phyloP scores from a whole-genome alignment of 2,329 filamentous ascomycete species.

The Epicoccum sorghinum region DNA sequence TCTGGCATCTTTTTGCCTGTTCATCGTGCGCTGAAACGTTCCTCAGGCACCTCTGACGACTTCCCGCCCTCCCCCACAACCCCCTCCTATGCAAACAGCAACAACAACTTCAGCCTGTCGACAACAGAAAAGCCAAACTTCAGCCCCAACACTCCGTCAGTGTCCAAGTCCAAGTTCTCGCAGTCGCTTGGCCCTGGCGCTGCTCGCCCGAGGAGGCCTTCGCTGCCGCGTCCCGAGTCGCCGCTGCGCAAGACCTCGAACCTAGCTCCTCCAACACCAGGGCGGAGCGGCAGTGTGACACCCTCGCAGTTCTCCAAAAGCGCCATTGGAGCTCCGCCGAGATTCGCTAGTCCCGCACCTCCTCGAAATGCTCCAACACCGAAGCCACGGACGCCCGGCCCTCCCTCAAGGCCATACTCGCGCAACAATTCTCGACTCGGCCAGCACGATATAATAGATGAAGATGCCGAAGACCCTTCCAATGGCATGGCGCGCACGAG shows the following conservation, averaged over 20 bases:
- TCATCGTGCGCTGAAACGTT: slow-evolving; percentile 75
- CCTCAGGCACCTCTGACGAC: slow-evolving; percentile 60
- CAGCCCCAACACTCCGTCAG: slow-evolving; percentile 59
- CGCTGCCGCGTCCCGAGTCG: slow-evolving; percentile 86
- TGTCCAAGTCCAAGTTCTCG: slow-evolving; percentile 86
- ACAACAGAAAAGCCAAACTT: slow-evolving; percentile 56
- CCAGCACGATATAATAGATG: slow-evolving; percentile 49
- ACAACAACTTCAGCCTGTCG: slow-evolving; percentile 60
- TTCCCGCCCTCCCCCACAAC: slow-evolving; percentile 73
- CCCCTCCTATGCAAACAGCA: slow-evolving; percentile 61
- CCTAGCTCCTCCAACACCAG: slow-evolving; percentile 52
- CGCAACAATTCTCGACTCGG: slow-evolving; percentile 55
- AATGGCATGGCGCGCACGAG: slow-evolving; percentile 58
- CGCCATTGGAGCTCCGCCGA: slow-evolving; percentile 58
- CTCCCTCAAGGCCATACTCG: slow-evolving; percentile 52
- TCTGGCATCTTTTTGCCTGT: slow-evolving; percentile 93
- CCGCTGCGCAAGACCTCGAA: slow-evolving; percentile 69
- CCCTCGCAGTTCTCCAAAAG: slow-evolving; percentile 62
- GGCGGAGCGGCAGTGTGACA: slow-evolving; percentile 61
- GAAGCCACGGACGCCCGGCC: slow-evolving; percentile 50
- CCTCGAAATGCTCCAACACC: slow-evolving; percentile 63
- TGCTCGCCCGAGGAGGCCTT: slow-evolving; percentile 70
- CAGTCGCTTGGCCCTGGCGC: slow-evolving; percentile 79
- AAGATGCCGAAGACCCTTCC: slow-evolving; percentile 55
- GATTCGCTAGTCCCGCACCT: slow-evolving; percentile 68